Evolutionary conservation across 805 yeast genomes (phyloP).

Genomic region (Candida nemodendra): DNA sequence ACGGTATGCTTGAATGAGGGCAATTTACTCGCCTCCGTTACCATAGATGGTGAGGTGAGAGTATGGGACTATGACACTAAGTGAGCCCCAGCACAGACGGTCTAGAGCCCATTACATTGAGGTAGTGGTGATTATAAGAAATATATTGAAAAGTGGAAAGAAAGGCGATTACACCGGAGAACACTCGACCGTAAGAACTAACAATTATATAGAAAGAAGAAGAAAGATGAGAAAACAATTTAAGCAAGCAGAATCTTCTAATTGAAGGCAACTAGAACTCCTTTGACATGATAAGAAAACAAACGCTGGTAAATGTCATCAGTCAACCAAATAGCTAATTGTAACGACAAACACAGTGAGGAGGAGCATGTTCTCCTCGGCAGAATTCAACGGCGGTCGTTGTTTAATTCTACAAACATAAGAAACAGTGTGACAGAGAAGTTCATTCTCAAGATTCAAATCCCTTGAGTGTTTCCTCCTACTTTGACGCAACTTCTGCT

Average conservation of each 20-base stretch:
- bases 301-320: conserved; percentile 7
- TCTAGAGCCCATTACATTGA: too few relatives aligned
- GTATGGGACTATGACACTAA: conserved; percentile 27
- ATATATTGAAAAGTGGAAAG: conserved; percentile 7
- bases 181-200: conserved; percentile 15
- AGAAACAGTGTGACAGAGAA: neutral
- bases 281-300: conserved; percentile 2
- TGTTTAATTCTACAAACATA: neutral
- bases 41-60: conserved; percentile 30
- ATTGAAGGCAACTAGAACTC: conserved; percentile 17
- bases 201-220: conserved; percentile 9
- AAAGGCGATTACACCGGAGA: conserved; percentile 20
- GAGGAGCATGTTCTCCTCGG: neutral
- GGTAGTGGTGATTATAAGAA: neutral
- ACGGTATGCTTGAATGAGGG: conserved; percentile 42
- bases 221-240: conserved; percentile 5
- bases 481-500: conserved; percentile 13
- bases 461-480: conserved; percentile 2
- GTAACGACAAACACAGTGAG: neutral
- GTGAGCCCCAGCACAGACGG: too few relatives aligned
- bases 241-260: conserved; percentile 4
- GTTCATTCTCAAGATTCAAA: neutral
- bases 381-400: neutral
- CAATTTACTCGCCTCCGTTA: conserved; percentile 30
- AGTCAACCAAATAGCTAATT: conserved; percentile 8